Base-by-base conservation (phyloP, 768 basidiomycete genomes). In the Mycena rebaudengoi region DNA sequence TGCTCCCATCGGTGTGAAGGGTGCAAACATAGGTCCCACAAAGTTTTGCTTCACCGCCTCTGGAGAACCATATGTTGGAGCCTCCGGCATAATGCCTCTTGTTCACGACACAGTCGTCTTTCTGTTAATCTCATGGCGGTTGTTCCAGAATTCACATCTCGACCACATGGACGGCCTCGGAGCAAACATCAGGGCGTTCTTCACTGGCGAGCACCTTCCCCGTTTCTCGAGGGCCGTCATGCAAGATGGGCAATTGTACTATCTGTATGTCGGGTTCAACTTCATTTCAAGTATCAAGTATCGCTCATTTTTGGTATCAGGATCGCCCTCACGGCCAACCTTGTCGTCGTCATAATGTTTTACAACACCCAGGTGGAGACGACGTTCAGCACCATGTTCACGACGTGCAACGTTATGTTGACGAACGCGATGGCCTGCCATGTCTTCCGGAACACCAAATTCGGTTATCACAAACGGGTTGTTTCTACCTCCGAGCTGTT, bases 191-290 rank as follows among this genome's bases (percentile, higher is more conserved):
- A 70, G 53, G 57, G 25, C 62, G 2, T 72, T 74, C 56, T 64
- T 73, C 18, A 51, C 44, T 16, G 71, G 67, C 39, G 20, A 54
- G n/a, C 1, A 41, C 53, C 8, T 41, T 54, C 53, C 41, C 43
- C 11, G 40, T 54, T 20, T 4, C 28, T 30, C 14, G 18, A 3
- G 21, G 49, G 49, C 32, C 18, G 21, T 50, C 12, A 33, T 50
- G 13, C 68, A 73, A n/a, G 77, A 76, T 26, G 79, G 80, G 16
- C 78, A 81, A 54, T 69, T 69, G 23, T 82, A 81, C 60, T 79
- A 81, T 60, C 35, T 76, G 80, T 79, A 64, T 37, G 75, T 61
- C 18, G 18, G 18, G 18, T 4, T 28, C 33, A 11, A 16, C 35
- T 18, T 51, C 41, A 21, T 11, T 32, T 79, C 79, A 4, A 26